phyloP scores from a whole-genome alignment of 192 early-diverging fungal genomes.

The Chytriomyces hyalinus region DNA sequence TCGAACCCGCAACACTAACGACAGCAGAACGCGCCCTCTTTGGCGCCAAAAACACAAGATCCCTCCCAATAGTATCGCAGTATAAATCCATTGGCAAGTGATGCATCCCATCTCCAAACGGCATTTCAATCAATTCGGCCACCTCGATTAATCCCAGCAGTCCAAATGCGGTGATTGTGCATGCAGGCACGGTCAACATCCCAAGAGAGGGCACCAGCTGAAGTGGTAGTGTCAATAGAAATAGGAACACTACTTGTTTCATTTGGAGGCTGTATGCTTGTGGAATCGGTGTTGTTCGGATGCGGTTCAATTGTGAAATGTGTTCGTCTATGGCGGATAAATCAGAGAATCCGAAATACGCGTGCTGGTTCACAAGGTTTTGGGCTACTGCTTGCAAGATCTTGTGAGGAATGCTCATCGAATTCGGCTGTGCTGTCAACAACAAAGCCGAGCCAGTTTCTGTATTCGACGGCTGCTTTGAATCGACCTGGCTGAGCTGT shows the following conservation, averaged over 20 bases:
- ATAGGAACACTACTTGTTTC: constrained; percentile 76
- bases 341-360: neutral
- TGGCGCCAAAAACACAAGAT: no score
- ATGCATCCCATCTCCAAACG: constrained; percentile 23
- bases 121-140: constrained; percentile 73
- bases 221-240: constrained; percentile 81
- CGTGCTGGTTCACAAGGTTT: neutral
- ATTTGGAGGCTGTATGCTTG: constrained; percentile 86
- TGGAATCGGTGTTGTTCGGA: constrained; percentile 84
- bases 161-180: constrained; percentile 68
- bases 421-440: neutral
- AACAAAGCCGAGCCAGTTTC: neutral
- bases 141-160: constrained; percentile 84
- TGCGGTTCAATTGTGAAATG: constrained; percentile 75
- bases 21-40: no score
- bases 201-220: constrained; percentile 61
- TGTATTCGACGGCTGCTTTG: neutral
- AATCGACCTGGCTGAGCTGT: neutral
- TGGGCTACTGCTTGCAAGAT: neutral
- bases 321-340: constrained; percentile 35
- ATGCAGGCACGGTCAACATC: constrained; percentile 69
- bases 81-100: constrained; percentile 25
- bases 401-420: neutral
- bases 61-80: constrained; percentile 2
- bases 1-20: no score